Conservation (phyloP, 352 stramenopile species). For the Phytophthora quininea region DNA sequence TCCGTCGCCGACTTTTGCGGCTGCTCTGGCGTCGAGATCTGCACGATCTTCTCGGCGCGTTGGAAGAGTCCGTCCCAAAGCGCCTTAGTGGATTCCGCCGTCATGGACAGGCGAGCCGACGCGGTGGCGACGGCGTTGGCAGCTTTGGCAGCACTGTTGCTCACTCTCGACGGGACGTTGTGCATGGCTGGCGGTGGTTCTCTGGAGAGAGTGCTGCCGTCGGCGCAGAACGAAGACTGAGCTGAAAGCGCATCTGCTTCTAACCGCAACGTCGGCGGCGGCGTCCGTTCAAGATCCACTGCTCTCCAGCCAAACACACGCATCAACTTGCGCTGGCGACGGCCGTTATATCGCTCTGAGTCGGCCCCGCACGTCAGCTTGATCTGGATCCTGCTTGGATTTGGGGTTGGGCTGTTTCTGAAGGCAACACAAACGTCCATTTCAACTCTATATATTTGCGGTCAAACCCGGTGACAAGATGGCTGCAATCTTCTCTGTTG, state of each 20-base stretch:
- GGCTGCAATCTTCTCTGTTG: conserved; percentile 12
- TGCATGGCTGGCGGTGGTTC: conserved; percentile 13
- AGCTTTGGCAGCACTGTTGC: conserved; percentile 12
- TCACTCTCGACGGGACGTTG: conserved; percentile 21
- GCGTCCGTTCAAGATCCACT: conserved; percentile 1
- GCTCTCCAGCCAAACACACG: not conserved
- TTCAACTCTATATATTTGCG: conserved; percentile 55
- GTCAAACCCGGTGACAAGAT: conserved; percentile 23
- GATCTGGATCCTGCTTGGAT: not conserved
- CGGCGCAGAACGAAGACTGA: conserved; percentile 21
- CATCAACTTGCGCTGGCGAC: not conserved
- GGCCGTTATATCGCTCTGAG: too few species aligned
- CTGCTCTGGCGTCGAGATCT: conserved; percentile 18
- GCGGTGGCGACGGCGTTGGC: conserved; percentile 24
- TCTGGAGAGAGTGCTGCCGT: conserved; percentile 1
- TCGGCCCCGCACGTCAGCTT: not conserved
- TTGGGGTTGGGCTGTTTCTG: not conserved
- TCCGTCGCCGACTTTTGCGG: conserved; percentile 27
- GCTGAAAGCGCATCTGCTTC: not conserved
- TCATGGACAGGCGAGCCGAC: conserved; percentile 39
- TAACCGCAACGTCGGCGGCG: not conserved
- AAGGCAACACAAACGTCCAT: conserved; percentile 5
- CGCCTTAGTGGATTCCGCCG: conserved; percentile 25
- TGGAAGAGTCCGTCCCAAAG: conserved; percentile 31
- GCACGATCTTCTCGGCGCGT: conserved; percentile 13